Conservation (phyloP, 352 stramenopile species). For the Aphanomyces euteiches region DNA sequence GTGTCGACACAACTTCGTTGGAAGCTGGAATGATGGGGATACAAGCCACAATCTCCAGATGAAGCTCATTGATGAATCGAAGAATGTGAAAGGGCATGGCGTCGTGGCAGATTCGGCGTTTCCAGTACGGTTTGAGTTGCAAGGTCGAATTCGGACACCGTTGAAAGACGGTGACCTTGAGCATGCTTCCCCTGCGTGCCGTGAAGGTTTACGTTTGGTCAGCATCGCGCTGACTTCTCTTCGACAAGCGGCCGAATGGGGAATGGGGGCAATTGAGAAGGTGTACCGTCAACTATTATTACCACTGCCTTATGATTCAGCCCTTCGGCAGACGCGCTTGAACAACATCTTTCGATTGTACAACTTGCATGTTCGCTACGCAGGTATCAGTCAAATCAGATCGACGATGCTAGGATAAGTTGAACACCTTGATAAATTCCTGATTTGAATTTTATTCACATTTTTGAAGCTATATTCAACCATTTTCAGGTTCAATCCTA, state of each 20-base stretch:
- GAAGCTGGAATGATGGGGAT: conserved; percentile 9
- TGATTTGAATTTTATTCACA: neutral
- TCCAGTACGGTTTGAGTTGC: neutral
- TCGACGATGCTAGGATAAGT: neutral
- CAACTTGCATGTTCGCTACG: neutral
- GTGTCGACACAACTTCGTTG: conserved; percentile 28
- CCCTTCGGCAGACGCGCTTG: neutral
- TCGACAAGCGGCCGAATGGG: conserved; percentile 2
- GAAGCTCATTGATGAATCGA: neutral
- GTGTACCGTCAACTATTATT: conserved; percentile 5
- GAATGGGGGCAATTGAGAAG: neutral
- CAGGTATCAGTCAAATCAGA: conserved; percentile 13
- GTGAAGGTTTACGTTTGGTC: neutral
- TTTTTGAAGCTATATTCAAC: neutral
- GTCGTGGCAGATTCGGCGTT: neutral
- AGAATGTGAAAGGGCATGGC: neutral
- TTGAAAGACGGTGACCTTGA: conserved; percentile 8
- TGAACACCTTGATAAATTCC: neutral
- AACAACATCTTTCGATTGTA: conserved; percentile 6
- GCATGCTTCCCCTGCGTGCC: neutral
- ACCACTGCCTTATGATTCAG: neutral
- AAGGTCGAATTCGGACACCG: neutral
- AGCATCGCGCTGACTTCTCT: neutral
- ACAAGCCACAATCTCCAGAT: neutral
- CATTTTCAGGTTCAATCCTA: too few species aligned